Base-by-base conservation (phyloP, 2,329 filamentous ascomycete species). In the Scedosporium aurantiacum region DNA sequence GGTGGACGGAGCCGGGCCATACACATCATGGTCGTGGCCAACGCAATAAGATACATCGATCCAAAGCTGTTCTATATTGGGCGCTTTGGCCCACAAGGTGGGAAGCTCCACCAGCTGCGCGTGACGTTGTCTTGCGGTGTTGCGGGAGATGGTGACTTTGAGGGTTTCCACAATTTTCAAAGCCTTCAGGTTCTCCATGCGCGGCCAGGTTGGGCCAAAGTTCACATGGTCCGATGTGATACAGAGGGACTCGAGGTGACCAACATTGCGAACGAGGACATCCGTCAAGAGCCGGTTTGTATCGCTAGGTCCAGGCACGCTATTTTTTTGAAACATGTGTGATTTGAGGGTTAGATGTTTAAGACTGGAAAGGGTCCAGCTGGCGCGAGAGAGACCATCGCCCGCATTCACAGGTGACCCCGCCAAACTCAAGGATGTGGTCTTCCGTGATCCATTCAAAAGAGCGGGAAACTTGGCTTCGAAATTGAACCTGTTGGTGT, bases 41-140 rank as follows among this genome's bases (percentile, higher is more conserved):
- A 63, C 63, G 8, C 71, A 63, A 6, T 67, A 65, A 1, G 70
- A 64, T 7, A 70, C 69, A 23, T 66, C 66, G 37, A 74, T 62
- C 64, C 66, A 70, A 2, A 74, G 63, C 57, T 74, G 72, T 58
- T 74, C 67, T 12, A 74, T 47, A 0, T 62, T 64, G 10, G 70
- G 72, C n/a, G 67, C 68, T 45, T 68, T 68, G 1, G 56, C 25
- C 58, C 47, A 55, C 14, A 60, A 55, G 1, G 54, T 28, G 18
- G 58, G 27, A 8, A 60, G 28, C 45, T 28, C 43, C 18, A 60
- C 58, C 28, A 50, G 16, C 47, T 60, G 58, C n/a, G 28, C 52
- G 47, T 60, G 58, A 2, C 58, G 58, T 16, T 14, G 23, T 12
- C 4, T n/a, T n/a, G 25, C 6, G 1, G 45, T 54, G n/a, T 43